phyloP scores from a whole-genome alignment of 108 stramenopile species.

The Licmophora abbreviata region DNA sequence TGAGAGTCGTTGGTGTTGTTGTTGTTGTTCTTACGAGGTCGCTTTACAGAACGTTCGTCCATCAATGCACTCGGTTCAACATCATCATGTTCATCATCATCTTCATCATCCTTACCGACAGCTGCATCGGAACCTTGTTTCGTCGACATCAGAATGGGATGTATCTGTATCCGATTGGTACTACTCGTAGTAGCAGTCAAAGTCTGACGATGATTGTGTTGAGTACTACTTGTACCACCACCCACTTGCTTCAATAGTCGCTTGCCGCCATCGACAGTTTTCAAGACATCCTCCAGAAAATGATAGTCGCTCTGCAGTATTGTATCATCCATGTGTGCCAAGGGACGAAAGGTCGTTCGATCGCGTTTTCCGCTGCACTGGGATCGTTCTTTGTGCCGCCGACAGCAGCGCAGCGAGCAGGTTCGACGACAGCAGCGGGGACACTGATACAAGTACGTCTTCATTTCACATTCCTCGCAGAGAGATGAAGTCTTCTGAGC shows the following conservation, averaged over 20 bases:
- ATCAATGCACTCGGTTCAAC: neutral
- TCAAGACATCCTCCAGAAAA: slow-evolving; percentile 67
- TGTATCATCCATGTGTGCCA: slow-evolving; percentile 38
- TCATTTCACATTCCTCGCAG: slow-evolving; percentile 42
- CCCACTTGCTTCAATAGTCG: slow-evolving; percentile 28
- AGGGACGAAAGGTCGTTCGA: slow-evolving; percentile 31
- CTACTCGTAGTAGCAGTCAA: neutral
- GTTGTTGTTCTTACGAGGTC: neutral
- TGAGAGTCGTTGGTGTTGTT: neutral
- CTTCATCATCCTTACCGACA: too few species aligned
- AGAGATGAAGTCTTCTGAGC: too few species aligned
- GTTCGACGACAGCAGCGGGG: slow-evolving; percentile 47
- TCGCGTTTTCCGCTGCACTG: slow-evolving; percentile 68
- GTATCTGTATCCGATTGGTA: neutral
- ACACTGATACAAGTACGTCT: slow-evolving; percentile 45
- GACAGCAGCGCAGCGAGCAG: slow-evolving; percentile 55
- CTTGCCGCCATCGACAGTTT: slow-evolving; percentile 30
- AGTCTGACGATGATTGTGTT: neutral
- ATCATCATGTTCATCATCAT: neutral
- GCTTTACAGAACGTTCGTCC: neutral
- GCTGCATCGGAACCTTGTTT: too few species aligned
- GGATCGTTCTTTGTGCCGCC: slow-evolving; percentile 35
- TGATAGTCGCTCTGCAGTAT: slow-evolving; percentile 60
- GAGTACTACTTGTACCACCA: neutral
- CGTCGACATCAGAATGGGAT: neutral